Conservation (phyloP, 2,329 filamentous ascomycete genomes). For the Endocalyx cinctus region DNA sequence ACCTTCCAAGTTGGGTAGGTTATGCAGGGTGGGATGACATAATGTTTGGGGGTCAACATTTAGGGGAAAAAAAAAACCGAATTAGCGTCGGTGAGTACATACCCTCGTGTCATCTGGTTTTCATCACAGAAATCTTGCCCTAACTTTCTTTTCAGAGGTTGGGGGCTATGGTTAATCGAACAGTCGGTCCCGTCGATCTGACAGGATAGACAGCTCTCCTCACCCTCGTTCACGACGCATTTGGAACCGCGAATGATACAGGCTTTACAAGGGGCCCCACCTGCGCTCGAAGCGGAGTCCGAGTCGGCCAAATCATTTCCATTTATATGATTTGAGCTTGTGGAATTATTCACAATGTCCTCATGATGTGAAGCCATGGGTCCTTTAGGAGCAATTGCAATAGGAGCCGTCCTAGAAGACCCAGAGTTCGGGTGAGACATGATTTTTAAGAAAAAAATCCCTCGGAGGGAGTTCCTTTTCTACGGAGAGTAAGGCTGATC, state of each 20-base stretch:
- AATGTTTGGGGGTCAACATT: constrained; percentile 26
- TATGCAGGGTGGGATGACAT: constrained; percentile 21
- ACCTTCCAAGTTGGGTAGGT: constrained; percentile 17
- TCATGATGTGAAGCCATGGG: no score
- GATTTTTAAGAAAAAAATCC: constrained; percentile 27
- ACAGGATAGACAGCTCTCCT: constrained; percentile 69
- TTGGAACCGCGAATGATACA: constrained; percentile 70
- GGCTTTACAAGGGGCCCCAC: constrained; percentile 61
- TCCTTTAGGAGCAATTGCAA: constrained; percentile 61
- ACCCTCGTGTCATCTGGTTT: constrained; percentile 65
- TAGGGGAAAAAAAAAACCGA: no score
- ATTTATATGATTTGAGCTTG: no score
- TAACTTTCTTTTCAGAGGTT: constrained; percentile 75
- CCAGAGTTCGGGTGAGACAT: constrained; percentile 53
- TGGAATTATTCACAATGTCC: no score
- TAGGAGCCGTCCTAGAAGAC: constrained; percentile 59
- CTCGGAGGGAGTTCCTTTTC: constrained; percentile 15
- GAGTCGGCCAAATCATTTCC: constrained; percentile 50
- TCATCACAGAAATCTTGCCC: constrained; percentile 60
- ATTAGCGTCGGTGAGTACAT: constrained; percentile 36
- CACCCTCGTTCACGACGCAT: constrained; percentile 72
- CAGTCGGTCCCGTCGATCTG: constrained; percentile 74
- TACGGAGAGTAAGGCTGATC: constrained; percentile 21
- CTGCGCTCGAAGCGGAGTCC: constrained; percentile 36
- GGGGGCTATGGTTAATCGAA: constrained; percentile 71